Base-by-base conservation (phyloP, 2,329 filamentous ascomycete species). In the Fusarium anguioides region DNA sequence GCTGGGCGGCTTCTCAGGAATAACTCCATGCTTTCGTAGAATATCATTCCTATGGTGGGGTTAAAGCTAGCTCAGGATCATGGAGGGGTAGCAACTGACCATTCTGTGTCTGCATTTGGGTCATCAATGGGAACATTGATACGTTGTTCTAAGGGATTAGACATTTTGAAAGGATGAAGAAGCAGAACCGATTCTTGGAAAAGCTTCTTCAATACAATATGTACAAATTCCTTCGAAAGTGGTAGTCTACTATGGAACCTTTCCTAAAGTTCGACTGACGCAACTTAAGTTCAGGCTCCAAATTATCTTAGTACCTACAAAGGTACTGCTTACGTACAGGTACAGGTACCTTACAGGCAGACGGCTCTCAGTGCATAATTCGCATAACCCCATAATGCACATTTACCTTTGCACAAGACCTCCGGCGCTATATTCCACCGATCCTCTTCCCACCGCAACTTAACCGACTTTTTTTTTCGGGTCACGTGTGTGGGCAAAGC, bases 21-120 rank as follows among this genome's bases (percentile, higher is more conserved):
- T 98, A 70, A 99, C 86, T 69, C 94, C 93, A 83, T 99, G 94
- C 79, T 97, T 96, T 72, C 96, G 92, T 58, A 99, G 89, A 75
- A 99, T 99, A 72, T 99, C 96, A 78, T 99, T 99, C 94, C 94
- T 97, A 66, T 56, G 48, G 62, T 54, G 59, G 62, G 69, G 66
- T 78, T 61, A 78, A 72, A 70, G 57, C 49, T 48, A 50, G 29
- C 36, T 23, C 44, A 44, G 40, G n/a, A 15, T 8, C 10, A 67
- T 70, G 65, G 69, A 74, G 70, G 70, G 71, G 64, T 64, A 68
- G 39, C 27, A 31, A 94, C 66, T n/a, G 31, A 74, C 96, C 96
- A 99, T 90, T 99, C 96, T 66, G 96, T 99, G 77, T 99, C 96
- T 66, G 94, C 96, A 76, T 98, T 97, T 29, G 95, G 95, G 76